Evolutionary conservation across 371 early-diverging fungal species (phyloP).

Genomic region (Amoeboaphelidium protococcarum): DNA sequence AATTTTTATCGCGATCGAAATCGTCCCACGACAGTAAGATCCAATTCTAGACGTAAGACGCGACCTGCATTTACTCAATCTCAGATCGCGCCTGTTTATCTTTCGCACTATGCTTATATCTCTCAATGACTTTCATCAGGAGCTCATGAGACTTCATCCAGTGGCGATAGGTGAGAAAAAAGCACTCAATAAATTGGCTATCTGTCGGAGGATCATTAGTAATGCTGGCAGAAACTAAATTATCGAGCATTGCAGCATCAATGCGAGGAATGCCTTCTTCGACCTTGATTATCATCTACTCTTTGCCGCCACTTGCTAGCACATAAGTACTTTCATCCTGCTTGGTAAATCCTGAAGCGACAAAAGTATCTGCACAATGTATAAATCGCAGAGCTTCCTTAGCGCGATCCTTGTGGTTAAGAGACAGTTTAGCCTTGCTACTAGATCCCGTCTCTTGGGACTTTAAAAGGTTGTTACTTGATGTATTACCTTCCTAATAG

Average conservation of each 20-base stretch:
- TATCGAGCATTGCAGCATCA: neutral
- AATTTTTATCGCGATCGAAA: neutral
- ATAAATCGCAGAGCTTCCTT: neutral
- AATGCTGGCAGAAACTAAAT: neutral
- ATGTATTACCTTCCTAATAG: neutral
- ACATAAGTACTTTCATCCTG: neutral
- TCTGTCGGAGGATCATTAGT: neutral
- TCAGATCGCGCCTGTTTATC: neutral
- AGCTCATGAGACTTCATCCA: neutral
- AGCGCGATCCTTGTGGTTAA: neutral
- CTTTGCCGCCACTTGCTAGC: neutral
- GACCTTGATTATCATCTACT: neutral
- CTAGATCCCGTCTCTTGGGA: neutral
- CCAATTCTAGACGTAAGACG: neutral
- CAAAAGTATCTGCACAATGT: neutral
- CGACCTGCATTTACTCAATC: neutral
- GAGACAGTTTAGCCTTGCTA: neutral
- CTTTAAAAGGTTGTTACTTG: neutral
- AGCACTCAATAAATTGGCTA: neutral
- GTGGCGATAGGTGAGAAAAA: neutral
- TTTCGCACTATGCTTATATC: neutral
- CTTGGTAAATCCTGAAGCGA: neutral
- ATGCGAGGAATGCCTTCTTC: neutral
- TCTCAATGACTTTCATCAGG: neutral
- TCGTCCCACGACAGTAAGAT: neutral